Percentiles rank a stretch among this genome's conserved stretches.
Evolutionary conservation across 805 yeast species (phyloP).

Genomic region (Pichia thaimueangensis): DNA sequence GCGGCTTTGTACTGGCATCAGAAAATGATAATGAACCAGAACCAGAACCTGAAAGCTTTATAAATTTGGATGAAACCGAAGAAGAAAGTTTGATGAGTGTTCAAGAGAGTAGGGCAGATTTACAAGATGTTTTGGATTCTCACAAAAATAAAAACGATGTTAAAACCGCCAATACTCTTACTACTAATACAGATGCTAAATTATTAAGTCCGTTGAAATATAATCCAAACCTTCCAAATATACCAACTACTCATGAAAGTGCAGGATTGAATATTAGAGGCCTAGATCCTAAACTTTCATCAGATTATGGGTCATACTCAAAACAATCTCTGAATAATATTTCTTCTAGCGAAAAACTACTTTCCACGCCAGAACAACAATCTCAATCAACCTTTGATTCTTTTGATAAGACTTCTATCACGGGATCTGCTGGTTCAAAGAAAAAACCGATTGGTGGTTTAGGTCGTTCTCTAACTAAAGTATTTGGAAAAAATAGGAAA

Average conservation of each 20-base stretch:
- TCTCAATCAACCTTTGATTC: not conserved
- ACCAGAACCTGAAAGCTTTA: conserved; percentile 20
- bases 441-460: conserved; percentile 15
- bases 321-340: not conserved
- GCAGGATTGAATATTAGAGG: conserved; percentile 24
- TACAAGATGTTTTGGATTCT: too few species aligned
- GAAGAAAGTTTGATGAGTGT: conserved; percentile 14
- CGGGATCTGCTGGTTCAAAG: too few species aligned
- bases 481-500: conserved; percentile 28
- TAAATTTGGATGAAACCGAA: conserved; percentile 18
- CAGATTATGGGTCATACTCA: not conserved
- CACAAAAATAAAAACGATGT: too few species aligned
- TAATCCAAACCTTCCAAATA: not conserved
- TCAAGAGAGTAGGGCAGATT: not conserved
- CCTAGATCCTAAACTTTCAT: conserved; percentile 2
- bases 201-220: conserved; percentile 10
- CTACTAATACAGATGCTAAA: not conserved
- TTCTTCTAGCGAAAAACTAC: not conserved
- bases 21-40: conserved; percentile 10
- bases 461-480: conserved; percentile 21
- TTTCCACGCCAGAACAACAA: conserved; percentile 9
- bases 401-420: conserved; percentile 4
- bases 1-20: conserved; percentile 10
- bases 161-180: too few species aligned
- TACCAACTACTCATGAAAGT: not conserved